Evolutionary conservation across 2,329 filamentous ascomycete genomes (phyloP).

Genomic region (Bimuria novae-zelandiae): DNA sequence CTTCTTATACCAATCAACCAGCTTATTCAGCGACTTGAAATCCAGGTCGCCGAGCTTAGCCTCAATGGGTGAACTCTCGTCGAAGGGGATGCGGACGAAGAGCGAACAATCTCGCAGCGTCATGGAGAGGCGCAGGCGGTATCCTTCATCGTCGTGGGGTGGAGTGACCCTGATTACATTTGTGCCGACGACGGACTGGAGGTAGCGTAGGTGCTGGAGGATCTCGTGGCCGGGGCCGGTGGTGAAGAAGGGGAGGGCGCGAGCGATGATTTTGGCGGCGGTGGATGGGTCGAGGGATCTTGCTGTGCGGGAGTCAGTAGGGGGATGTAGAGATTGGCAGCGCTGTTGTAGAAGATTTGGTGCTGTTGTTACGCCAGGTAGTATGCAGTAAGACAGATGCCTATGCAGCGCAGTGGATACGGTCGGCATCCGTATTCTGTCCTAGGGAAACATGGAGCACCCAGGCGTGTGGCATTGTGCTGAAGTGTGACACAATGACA

Average conservation of each 20-base stretch:
- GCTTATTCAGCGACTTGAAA: slow-evolving; percentile 50
- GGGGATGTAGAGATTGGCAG: background rate
- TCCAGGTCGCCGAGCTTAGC: slow-evolving; percentile 54
- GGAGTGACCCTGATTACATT: background rate
- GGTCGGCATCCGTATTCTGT: too few relatives aligned
- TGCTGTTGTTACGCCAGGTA: background rate
- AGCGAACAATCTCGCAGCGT: slow-evolving; percentile 55
- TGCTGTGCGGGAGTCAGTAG: background rate
- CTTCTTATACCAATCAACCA: slow-evolving; percentile 48
- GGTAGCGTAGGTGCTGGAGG: slow-evolving; percentile 41
- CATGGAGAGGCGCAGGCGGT: slow-evolving; percentile 47
- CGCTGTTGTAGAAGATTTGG: background rate
- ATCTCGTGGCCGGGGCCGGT: slow-evolving; percentile 41
- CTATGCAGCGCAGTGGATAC: too few relatives aligned
- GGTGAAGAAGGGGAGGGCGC: slow-evolving; percentile 30
- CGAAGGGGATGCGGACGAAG: slow-evolving; percentile 41
- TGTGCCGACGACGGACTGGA: slow-evolving; percentile 31
- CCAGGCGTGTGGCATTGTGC: background rate
- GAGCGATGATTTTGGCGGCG: slow-evolving; percentile 12
- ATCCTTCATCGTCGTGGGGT: slow-evolving; percentile 8
- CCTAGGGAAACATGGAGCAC: background rate
- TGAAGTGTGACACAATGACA: background rate
- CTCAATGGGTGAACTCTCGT: slow-evolving; percentile 32
- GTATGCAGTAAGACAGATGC: too few relatives aligned
- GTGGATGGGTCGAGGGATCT: background rate